Evolutionary conservation across 176 grass and related monocot genomes (phyloP).

Genomic region (Oryza meyeriana): DNA sequence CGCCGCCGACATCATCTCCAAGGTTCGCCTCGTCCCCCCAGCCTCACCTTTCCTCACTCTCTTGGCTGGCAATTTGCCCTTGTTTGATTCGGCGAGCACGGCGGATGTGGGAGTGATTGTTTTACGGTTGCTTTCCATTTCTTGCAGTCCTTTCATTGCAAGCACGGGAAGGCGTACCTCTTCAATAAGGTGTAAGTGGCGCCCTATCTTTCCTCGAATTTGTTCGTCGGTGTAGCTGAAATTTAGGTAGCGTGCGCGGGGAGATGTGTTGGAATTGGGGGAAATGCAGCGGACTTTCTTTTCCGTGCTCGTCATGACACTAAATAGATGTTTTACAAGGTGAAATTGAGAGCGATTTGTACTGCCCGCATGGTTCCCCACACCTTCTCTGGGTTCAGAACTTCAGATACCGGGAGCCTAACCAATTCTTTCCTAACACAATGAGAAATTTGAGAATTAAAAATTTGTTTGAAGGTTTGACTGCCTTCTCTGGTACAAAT

Average conservation of each 20-base stretch:
- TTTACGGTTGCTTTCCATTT: conserved; percentile 26
- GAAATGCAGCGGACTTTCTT: background rate
- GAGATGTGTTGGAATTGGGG: background rate
- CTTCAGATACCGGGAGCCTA: background rate
- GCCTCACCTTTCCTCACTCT: background rate
- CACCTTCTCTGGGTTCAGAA: background rate
- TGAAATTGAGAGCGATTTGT: background rate
- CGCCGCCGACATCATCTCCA: conserved; percentile 68
- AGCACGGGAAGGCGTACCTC: conserved; percentile 96
- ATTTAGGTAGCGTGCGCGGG: background rate
- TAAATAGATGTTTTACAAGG: background rate
- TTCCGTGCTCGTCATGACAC: background rate
- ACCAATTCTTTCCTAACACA: background rate
- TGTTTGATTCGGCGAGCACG: background rate
- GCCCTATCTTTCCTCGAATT: background rate
- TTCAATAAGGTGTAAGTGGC: conserved; percentile 85
- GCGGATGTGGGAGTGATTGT: background rate
- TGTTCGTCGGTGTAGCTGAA: background rate
- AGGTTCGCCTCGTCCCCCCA: conserved; percentile 26
- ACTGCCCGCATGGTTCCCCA: background rate
- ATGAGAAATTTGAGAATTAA: background rate
- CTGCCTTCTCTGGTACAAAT: background rate
- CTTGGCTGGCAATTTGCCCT: background rate
- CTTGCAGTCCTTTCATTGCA: conserved; percentile 74
- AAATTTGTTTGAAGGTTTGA: background rate